phyloP scores from a whole-genome alignment of 2,329 filamentous ascomycete genomes.

The Fusarium fujikuroi region DNA sequence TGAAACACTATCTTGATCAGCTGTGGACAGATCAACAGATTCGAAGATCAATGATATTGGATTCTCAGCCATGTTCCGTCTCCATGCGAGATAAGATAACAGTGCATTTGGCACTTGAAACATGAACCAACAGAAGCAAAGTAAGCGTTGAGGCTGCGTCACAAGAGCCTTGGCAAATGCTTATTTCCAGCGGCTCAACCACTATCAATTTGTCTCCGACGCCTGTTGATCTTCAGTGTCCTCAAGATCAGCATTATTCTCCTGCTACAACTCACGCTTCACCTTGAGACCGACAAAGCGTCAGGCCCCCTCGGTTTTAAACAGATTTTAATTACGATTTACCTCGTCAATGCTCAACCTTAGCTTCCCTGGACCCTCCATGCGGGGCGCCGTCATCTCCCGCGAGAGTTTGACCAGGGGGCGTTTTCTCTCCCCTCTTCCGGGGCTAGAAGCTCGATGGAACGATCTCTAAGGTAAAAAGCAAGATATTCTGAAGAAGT shows the following conservation, averaged over 20 bases:
- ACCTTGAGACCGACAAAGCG: neutral
- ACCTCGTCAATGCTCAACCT: constrained; percentile 19
- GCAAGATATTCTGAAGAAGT: neutral
- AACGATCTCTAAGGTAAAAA: neutral
- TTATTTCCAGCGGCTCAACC: constrained; percentile 1
- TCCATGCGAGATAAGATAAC: constrained; percentile 4
- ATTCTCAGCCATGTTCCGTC: neutral
- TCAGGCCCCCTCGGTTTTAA: constrained; percentile 1
- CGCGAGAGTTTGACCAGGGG: constrained; percentile 10
- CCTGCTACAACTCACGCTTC: constrained; percentile 18
- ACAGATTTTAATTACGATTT: constrained; percentile 24
- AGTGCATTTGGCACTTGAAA: neutral
- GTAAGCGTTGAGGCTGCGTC: constrained; percentile 2
- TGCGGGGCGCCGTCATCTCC: constrained; percentile 24
- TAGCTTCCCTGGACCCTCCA: constrained; percentile 1
- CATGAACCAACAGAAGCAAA: neutral
- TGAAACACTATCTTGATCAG: neutral
- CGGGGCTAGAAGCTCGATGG: neutral
- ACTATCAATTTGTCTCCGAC: neutral
- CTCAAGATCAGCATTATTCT: neutral
- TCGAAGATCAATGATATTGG: neutral
- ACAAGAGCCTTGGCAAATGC: constrained; percentile 12
- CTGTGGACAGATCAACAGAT: neutral
- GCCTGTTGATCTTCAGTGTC: neutral
- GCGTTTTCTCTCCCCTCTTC: neutral